A percentile compares a stretch with the other conserved stretches of the same genome.
These are phyloP conservation scores for Lobosporangium transversale DNA, from an alignment of 192 early-diverging fungal species.

Conservation along the genomic window DNA sequence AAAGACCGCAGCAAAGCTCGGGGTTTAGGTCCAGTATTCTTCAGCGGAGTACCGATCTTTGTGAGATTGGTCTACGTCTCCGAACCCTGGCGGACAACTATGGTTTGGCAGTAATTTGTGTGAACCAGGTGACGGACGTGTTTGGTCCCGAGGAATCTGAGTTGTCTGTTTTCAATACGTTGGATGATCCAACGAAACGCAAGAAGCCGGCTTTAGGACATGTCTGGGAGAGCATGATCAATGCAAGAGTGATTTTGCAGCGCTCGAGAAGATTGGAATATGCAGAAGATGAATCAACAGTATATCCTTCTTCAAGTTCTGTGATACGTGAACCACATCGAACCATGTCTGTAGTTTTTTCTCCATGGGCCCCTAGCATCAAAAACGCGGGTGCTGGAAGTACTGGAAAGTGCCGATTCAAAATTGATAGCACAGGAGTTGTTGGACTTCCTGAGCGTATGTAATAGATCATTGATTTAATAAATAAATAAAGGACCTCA, in stretches of 20 bases:
- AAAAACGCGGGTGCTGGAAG: background rate
- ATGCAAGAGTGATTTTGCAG: slow-evolving; percentile 70
- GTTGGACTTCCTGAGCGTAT: too few species aligned
- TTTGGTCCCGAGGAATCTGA: slow-evolving; percentile 14
- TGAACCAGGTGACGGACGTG: slow-evolving; percentile 78
- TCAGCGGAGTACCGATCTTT: slow-evolving; percentile 61
- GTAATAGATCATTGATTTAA: too few species aligned
- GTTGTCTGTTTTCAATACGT: slow-evolving; percentile 7
- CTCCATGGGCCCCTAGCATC: slow-evolving; percentile 31
- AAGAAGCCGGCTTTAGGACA: slow-evolving; percentile 79
- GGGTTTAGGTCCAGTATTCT: slow-evolving; percentile 29
- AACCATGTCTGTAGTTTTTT: slow-evolving; percentile 34
- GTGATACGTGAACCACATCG: slow-evolving; percentile 21
- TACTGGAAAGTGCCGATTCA: slow-evolving; percentile 26
- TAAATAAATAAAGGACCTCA: too few species aligned
- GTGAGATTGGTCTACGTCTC: slow-evolving; percentile 68
- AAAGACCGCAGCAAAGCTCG: slow-evolving; percentile 10
- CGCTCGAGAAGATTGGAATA: slow-evolving; percentile 20
- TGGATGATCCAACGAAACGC: slow-evolving; percentile 38
- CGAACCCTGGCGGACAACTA: slow-evolving; percentile 71
- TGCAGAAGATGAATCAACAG: background rate
- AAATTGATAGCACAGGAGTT: slow-evolving; percentile 31
- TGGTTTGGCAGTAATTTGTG: slow-evolving; percentile 74
- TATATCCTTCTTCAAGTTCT: too few species aligned
- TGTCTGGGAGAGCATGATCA: slow-evolving; percentile 79